Percentiles rank a stretch among this genome's conserved stretches.
These are phyloP conservation scores for Colletotrichum liriopes DNA, from an alignment of 2,329 filamentous ascomycete species.

Conservation along the genomic window DNA sequence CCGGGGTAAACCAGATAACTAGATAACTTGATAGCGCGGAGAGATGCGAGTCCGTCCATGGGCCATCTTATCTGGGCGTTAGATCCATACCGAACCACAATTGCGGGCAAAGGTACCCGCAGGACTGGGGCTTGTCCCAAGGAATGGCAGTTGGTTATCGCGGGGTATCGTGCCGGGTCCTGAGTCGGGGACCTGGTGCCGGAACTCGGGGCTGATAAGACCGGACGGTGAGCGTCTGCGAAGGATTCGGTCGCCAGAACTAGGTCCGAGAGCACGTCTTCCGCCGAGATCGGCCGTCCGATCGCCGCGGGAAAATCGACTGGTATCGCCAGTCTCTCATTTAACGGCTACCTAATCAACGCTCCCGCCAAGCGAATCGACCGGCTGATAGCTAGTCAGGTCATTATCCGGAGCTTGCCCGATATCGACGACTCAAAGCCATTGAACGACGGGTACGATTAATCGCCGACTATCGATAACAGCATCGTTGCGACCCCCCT, in stretches of 20 bases:
- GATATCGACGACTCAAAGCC: not conserved
- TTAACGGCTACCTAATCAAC: slow-evolving; percentile 25
- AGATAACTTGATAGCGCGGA: slow-evolving; percentile 33
- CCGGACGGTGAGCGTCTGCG: not conserved
- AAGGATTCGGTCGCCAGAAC: slow-evolving; percentile 26
- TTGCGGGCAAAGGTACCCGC: slow-evolving; percentile 17
- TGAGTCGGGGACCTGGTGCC: slow-evolving; percentile 4
- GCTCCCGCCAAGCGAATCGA: slow-evolving; percentile 5
- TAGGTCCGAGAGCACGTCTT: slow-evolving; percentile 18
- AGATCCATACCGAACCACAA: slow-evolving; percentile 15
- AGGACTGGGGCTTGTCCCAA: slow-evolving; percentile 2
- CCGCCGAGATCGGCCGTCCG: slow-evolving; percentile 35
- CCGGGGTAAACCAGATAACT: slow-evolving; percentile 22
- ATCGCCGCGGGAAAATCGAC: slow-evolving; percentile 33
- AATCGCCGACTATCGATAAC: slow-evolving; percentile 16
- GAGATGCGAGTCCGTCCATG: slow-evolving; percentile 6
- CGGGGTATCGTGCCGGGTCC: slow-evolving; percentile 14
- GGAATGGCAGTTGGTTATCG: slow-evolving; percentile 20
- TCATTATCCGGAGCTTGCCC: slow-evolving; percentile 2
- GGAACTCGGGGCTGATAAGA: slow-evolving; percentile 25
- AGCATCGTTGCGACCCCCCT: not conserved
- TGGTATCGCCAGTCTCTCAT: slow-evolving; percentile 23
- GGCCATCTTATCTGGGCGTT: slow-evolving; percentile 21
- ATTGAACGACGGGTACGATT: slow-evolving; percentile 3
- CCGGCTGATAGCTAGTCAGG: not conserved